phyloP scores from a whole-genome alignment of 2,329 filamentous ascomycete genomes.

The Colletotrichum phormii region DNA sequence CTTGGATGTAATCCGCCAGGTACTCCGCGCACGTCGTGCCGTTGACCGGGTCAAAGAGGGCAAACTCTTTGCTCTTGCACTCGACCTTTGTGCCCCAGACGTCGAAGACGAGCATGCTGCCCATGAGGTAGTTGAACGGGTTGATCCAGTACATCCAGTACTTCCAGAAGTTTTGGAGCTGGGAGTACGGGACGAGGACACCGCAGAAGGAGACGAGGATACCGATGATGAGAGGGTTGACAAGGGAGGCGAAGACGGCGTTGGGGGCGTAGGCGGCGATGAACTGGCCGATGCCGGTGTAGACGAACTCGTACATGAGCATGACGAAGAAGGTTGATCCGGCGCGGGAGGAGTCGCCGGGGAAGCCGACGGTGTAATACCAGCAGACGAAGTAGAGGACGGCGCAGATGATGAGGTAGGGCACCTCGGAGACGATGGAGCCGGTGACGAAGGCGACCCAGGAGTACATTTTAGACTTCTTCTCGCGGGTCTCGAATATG shows the following conservation, averaged over 20 bases:
- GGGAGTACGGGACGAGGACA: slow-evolving; percentile 75
- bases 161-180: slow-evolving; percentile 75
- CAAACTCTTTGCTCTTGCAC: slow-evolving; percentile 62
- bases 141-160: slow-evolving; percentile 62
- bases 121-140: slow-evolving; percentile 72
- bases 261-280: slow-evolving; percentile 73
- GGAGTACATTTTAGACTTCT: slow-evolving; percentile 70
- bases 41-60: slow-evolving; percentile 61
- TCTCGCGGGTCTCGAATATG: slow-evolving; percentile 69
- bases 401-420: slow-evolving; percentile 57
- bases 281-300: slow-evolving; percentile 71
- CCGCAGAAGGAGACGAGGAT: slow-evolving; percentile 79
- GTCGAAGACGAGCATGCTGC: slow-evolving; percentile 64
- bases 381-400: slow-evolving; percentile 65
- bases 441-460: slow-evolving; percentile 70
- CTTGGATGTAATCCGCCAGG: slow-evolving; percentile 61
- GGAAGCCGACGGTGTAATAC: slow-evolving; percentile 70
- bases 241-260: slow-evolving; percentile 67
- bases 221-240: slow-evolving; percentile 67
- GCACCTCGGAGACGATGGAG: slow-evolving; percentile 60
- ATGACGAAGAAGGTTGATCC: slow-evolving; percentile 66
- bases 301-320: slow-evolving; percentile 70
- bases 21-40: slow-evolving; percentile 69
- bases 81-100: slow-evolving; percentile 59
- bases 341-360: slow-evolving; percentile 54